phyloP scores from a whole-genome alignment of 2,329 filamentous ascomycete species.

The Alternaria rosae region DNA sequence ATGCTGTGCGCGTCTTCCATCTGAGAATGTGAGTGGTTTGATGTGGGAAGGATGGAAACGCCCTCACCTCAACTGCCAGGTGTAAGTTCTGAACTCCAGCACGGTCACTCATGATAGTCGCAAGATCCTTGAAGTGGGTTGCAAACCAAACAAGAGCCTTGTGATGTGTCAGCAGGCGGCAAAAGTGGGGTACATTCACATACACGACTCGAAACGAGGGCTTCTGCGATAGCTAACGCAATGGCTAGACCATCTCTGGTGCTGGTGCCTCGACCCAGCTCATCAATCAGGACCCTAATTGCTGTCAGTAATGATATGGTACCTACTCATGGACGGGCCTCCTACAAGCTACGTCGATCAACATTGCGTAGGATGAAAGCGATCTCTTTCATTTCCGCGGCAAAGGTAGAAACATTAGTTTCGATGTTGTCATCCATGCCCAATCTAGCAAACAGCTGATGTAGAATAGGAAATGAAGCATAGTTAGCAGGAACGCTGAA shows the following conservation, averaged over 20 bases:
- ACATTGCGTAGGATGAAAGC: constrained; percentile 90
- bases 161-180: not conserved
- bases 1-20: constrained; percentile 66
- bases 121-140: constrained; percentile 88
- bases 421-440: constrained; percentile 89
- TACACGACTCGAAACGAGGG: constrained; percentile 73
- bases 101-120: constrained; percentile 75
- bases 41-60: not conserved
- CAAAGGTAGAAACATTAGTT: constrained; percentile 91
- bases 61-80: constrained; percentile 72
- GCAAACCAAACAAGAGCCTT: constrained; percentile 86
- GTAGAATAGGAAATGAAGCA: constrained; percentile 79
- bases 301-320: not conserved
- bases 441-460: constrained; percentile 85
- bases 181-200: not conserved
- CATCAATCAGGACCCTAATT: constrained; percentile 76
- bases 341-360: constrained; percentile 70
- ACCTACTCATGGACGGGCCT: not conserved
- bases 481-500: constrained; percentile 77
- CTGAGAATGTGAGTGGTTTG: constrained; percentile 19
- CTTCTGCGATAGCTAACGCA: constrained; percentile 88
- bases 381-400: constrained; percentile 94
- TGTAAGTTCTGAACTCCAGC: constrained; percentile 85
- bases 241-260: constrained; percentile 88
- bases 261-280: constrained; percentile 89